Evolutionary conservation across 129 eudicot species (phyloP), one percentile per base, ranked within the genome.

Genomic region (Flaveria bidentis): DNA sequence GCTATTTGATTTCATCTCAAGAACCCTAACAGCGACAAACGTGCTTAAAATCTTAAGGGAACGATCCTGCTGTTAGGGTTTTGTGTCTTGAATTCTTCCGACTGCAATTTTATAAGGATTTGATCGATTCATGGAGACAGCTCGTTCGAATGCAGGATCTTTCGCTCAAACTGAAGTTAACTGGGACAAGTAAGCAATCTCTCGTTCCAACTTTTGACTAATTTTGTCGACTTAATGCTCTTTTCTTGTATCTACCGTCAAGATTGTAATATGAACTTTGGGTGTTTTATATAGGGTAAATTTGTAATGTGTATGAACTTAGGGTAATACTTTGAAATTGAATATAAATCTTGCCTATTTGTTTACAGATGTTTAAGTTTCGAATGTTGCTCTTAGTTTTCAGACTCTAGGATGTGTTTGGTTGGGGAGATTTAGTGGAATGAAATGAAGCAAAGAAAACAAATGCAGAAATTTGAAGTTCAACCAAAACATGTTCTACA

Each of bases 171-270:
- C 97, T 26, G 98, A 93, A 81, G 88, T 93, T 63, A 87, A 93
- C 62, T 93, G 98, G 98, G 98, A 93, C 80, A 93, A 91, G 98
- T 93, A 88, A 81, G 81, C 77, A 41, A 57, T 20, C n/a, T 13
- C 2, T 61, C 9, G 16, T 61, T 36, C 41, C 41, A 30, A 30
- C 7, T 36, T 5, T 36, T 36, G 41, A 36, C 41, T 5, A 36
- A 5, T 5, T 5, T 5, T 36, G 7, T 36, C 7, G 41, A 36
- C 7, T 36, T 4, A 36, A 36, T 36, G 41, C 8, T 36, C 6
- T 36, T 36, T 36, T 36, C 7, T 36, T 36, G 41, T 36, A 36
- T 36, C 7, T 36, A 36, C 41, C 41, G 41, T 5, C 41, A 6
- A 36, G 41, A 36, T 36, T 4, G 41, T 36, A 4, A 5, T 36